Evolutionary conservation across 352 stramenopile genomes (phyloP).

Genomic region (Phytophthora litchii): DNA sequence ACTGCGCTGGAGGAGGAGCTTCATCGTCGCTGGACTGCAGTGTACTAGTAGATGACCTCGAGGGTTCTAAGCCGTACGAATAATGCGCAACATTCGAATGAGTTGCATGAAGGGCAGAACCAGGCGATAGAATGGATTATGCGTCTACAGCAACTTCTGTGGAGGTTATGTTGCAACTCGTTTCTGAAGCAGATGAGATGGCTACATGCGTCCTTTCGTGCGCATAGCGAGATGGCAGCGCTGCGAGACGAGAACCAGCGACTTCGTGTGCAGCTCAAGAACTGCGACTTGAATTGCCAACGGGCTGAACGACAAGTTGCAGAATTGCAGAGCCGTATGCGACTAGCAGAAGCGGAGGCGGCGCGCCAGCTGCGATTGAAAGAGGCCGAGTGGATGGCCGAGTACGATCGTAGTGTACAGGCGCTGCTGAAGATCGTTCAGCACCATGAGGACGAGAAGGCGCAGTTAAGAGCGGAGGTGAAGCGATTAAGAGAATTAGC

Average conservation of each 20-base stretch:
- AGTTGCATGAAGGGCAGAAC: conserved; percentile 3
- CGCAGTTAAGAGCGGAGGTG: conserved; percentile 22
- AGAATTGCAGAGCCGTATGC: conserved; percentile 23
- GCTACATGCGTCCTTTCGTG: conserved; percentile 27
- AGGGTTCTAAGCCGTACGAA: conserved; percentile 22
- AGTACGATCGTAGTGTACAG: conserved; percentile 52
- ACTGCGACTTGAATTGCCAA: conserved; percentile 20
- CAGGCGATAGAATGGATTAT: neutral
- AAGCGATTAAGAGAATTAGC: conserved; percentile 14
- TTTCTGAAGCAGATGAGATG: conserved; percentile 19
- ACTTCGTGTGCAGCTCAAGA: conserved; percentile 41
- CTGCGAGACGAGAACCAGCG: conserved; percentile 49
- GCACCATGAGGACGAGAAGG: conserved; percentile 43
- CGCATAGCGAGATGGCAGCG: neutral
- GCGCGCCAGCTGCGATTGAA: conserved; percentile 23
- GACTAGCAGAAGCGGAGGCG: conserved; percentile 27
- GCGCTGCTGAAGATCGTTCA: conserved; percentile 53
- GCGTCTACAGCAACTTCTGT: conserved; percentile 4
- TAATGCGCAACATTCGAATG: conserved; percentile 7
- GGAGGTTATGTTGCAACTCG: conserved; percentile 5
- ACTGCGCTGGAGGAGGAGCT: conserved; percentile 33
- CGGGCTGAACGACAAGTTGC: conserved; percentile 15
- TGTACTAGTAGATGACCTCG: neutral
- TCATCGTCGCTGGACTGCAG: conserved; percentile 28
- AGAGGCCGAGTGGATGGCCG: conserved; percentile 45